Evolutionary conservation across 257 asterid species (phyloP), one percentile per base, ranked within the genome.

Genomic region (Catharanthus roseus): DNA sequence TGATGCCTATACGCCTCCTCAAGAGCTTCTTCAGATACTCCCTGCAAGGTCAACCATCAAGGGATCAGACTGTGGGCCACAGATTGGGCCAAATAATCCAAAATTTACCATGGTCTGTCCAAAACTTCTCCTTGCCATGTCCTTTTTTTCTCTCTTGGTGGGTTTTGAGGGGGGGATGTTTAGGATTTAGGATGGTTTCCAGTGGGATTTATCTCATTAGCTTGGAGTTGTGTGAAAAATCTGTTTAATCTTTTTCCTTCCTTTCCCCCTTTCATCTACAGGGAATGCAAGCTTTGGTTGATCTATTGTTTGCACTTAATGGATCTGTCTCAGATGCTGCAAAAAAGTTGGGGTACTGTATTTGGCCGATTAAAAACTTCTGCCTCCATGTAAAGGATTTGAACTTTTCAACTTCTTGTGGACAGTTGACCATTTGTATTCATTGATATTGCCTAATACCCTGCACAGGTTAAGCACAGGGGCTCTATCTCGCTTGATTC

Each of bases 251-350:
- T n/a, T 33, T 45, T 66, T 70, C 41, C 2, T 51, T 24, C 29
- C 33, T 28, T 66, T 57, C 28, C 77, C 71, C 65, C 19, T 39
- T 54, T 51, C n/a, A 69, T 79, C 62, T 58, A 47, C 84, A 90
- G 98, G 98, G 98, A 77, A 86, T 90, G 96, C 98, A 93, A 85
- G 97, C 97, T 76, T 79, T 93, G 79, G 84, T 93, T 29, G 98
- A 93, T 85, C 85, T 93, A 72, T 76, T 90, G 62, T 84, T 87
- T 86, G 97, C 90, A 23, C 88, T 85, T 24, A 88, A 82, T 70
- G 98, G 98, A 55, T 90, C 97, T 62, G 91, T 93, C 74, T 72
- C 96, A 64, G 97, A 90, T 64, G 92, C 97, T 64, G 95, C 97
- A 41, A 87, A 82, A 84, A 90, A 82, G 80, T 78, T 93, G 80